Evolutionary conservation across 768 basidiomycete species (phyloP).

Genomic region (Russula dissimulans): DNA sequence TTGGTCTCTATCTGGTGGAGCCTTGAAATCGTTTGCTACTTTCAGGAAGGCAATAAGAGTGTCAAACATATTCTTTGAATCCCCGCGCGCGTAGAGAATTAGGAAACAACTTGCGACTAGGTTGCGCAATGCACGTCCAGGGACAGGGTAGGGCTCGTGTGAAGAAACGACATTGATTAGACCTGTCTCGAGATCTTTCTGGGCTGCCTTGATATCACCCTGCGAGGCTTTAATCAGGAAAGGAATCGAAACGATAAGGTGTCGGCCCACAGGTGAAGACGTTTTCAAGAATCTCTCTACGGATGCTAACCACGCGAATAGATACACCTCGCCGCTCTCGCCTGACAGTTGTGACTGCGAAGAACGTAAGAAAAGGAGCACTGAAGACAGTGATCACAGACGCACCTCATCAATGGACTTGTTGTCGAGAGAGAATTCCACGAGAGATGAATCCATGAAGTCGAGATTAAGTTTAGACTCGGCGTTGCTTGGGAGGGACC

Average conservation of each 20-base stretch:
- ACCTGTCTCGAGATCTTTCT: constrained; percentile 50
- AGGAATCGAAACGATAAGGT: not conserved
- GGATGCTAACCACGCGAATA: constrained; percentile 75
- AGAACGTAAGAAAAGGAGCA: not conserved
- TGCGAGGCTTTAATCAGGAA: constrained; percentile 23
- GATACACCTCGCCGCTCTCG: constrained; percentile 73
- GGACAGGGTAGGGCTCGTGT: constrained; percentile 59
- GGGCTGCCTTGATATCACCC: constrained; percentile 59
- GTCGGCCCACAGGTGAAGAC: constrained; percentile 41
- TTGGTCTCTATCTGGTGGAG: constrained; percentile 44
- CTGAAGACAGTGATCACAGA: not conserved
- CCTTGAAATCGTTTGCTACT: constrained; percentile 63
- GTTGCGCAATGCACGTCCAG: constrained; percentile 80
- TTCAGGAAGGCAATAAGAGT: constrained; percentile 71
- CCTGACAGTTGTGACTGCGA: constrained; percentile 53
- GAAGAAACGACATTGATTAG: constrained; percentile 63
- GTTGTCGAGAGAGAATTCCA: constrained; percentile 15
- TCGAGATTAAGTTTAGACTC: not conserved
- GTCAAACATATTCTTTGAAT: constrained; percentile 81
- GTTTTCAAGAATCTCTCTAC: constrained; percentile 50
- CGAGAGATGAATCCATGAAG: constrained; percentile 7
- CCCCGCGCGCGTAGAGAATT: constrained; percentile 65
- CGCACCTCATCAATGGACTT: constrained; percentile 18
- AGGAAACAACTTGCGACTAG: constrained; percentile 72
- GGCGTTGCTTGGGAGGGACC: too few species aligned